Conservation (phyloP, 2,329 filamentous ascomycete genomes). For the Arthrobotrys conoides region DNA sequence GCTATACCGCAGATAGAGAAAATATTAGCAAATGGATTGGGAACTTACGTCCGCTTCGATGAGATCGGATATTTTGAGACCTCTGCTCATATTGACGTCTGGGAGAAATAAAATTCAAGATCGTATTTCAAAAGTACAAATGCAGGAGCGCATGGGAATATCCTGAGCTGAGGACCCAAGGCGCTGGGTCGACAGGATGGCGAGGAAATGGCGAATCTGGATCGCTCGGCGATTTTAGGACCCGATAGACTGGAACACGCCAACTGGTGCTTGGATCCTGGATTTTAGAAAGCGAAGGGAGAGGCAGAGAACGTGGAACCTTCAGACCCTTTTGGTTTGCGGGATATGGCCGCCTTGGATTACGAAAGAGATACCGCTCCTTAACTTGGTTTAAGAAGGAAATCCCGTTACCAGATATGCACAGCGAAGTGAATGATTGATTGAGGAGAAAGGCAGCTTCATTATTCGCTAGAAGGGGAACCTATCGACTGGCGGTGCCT, state of each 20-base stretch:
- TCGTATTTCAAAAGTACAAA: neutral
- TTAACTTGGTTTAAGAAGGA: conserved; percentile 5
- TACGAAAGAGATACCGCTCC: conserved; percentile 20
- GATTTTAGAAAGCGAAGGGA: conserved; percentile 32
- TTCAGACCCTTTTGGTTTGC: neutral
- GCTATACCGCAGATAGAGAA: conserved; percentile 4
- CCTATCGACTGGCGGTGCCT: conserved; percentile 43
- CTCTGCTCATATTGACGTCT: conserved; percentile 48
- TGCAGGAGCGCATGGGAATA: conserved; percentile 27
- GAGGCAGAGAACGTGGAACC: conserved; percentile 9
- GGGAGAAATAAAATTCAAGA: neutral
- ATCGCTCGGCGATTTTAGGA: conserved; percentile 60
- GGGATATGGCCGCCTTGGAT: conserved; percentile 1
- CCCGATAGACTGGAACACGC: conserved; percentile 57
- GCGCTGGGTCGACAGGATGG: conserved; percentile 52
- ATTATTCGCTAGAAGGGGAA: conserved; percentile 36
- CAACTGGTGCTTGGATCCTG: conserved; percentile 47
- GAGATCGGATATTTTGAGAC: conserved; percentile 51
- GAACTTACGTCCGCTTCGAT: conserved; percentile 53
- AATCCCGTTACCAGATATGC: conserved; percentile 28
- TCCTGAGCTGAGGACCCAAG: conserved; percentile 32
- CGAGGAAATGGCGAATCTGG: conserved; percentile 58
- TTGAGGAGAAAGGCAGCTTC: conserved; percentile 28
- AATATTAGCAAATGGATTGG: neutral
- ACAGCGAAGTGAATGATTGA: conserved; percentile 16